phyloP scores from a whole-genome alignment of 176 grass and related monocot genomes.

The Lolium perenne region DNA sequence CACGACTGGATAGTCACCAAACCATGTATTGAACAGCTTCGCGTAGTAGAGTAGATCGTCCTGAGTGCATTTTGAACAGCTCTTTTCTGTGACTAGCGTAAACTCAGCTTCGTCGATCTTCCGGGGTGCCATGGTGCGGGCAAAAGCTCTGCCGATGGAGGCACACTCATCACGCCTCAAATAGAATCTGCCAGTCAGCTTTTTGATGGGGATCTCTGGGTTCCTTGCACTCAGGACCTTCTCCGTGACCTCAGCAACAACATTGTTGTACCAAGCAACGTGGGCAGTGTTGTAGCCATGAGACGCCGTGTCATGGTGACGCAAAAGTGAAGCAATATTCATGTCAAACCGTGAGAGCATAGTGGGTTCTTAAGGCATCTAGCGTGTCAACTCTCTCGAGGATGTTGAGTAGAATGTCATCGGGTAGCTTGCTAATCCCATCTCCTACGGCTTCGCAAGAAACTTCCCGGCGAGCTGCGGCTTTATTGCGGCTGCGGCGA shows the following conservation, averaged over 20 bases:
- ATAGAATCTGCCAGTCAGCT: neutral
- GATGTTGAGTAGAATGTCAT: neutral
- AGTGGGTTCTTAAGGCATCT: neutral
- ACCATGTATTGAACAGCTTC: neutral
- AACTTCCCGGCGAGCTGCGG: neutral
- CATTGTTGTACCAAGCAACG: neutral
- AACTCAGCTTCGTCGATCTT: neutral
- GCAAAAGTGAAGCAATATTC: neutral
- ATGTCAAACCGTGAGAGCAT: neutral
- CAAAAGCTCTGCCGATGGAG: neutral
- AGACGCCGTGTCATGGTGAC: neutral
- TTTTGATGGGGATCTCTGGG: neutral
- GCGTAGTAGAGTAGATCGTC: neutral
- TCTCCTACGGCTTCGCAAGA: neutral
- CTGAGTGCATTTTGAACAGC: neutral
- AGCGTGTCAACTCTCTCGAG: neutral
- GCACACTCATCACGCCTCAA: neutral
- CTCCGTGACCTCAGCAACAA: neutral
- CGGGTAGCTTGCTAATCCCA: neutral
- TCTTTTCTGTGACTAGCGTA: neutral
- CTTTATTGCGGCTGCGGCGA: neutral
- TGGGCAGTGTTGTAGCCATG: neutral
- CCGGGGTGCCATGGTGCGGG: neutral
- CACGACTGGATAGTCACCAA: neutral
- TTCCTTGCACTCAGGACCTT: neutral